Evolutionary conservation across 2,329 filamentous ascomycete species (phyloP).

Genomic region (Ilyonectria sp.): DNA sequence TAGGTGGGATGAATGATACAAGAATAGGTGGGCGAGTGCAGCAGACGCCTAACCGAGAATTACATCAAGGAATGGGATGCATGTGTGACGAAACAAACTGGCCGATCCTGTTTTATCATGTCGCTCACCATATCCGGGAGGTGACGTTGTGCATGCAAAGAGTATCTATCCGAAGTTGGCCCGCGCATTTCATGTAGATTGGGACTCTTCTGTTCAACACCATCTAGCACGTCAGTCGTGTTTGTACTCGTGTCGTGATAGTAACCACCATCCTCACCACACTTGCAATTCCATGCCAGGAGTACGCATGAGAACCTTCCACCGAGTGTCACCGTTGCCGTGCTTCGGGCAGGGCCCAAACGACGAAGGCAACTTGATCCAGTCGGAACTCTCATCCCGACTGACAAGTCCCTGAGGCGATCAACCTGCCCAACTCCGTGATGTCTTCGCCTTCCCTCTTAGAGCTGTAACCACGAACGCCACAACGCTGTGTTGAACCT

Average conservation of each 20-base stretch:
- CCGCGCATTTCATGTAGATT: background rate
- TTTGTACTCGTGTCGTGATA: too few species aligned
- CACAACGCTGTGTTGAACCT: background rate
- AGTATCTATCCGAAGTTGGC: background rate
- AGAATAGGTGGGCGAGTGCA: constrained; percentile 7
- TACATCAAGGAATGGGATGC: constrained; percentile 2
- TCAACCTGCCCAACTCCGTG: background rate
- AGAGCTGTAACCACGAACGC: background rate
- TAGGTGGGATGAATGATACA: constrained; percentile 19
- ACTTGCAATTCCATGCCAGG: background rate
- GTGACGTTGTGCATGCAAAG: background rate
- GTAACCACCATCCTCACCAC: background rate
- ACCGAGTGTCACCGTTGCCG: background rate
- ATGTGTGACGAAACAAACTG: constrained; percentile 2
- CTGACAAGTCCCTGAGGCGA: background rate
- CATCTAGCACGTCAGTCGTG: too few species aligned
- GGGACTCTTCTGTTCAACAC: too few species aligned
- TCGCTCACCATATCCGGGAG: background rate
- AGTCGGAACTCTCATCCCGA: background rate
- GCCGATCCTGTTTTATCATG: constrained; percentile 3
- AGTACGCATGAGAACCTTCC: too few species aligned
- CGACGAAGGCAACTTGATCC: background rate
- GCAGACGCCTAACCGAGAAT: constrained; percentile 20
- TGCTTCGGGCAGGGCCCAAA: background rate
- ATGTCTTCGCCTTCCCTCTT: background rate